Evolutionary conservation across 257 asterid species (phyloP), one percentile per base, ranked within the genome.

Genomic region (Petrea volubilis): DNA sequence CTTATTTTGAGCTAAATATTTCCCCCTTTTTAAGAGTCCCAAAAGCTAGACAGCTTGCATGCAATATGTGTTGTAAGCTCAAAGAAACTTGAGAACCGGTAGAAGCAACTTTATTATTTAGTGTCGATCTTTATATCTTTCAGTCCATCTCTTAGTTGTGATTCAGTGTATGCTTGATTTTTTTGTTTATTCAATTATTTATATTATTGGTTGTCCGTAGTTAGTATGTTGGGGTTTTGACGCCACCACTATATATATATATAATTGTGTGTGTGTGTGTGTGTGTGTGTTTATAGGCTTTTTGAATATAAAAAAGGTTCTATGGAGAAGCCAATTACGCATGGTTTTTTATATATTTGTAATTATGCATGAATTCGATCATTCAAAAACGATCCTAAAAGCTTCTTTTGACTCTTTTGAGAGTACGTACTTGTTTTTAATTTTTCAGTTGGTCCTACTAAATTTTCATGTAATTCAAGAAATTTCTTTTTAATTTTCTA

Each of bases 31-130:
- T 28, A 74, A 67, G 82, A 81, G 77, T 77, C 80, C 78, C 67
- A 60, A 77, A 81, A 74, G 80, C 44, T 66, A 74, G 80, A 77
- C 85, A 81, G 82, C 85, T 81, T 77, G 85, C 80, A 77, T 36
- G 79, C 81, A 80, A 43, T 68, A n/a, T n/a, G n/a, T n/a, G 78
- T 61, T 47, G 49, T 73, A 63, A 73, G 79, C 76, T 73, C 61
- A 58, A 27, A 64, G 2, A 58, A 68, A 74, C 60, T 31, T 60
- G 18, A 58, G 23, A 7, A 33, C 38, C 7, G n/a, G n/a, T n/a
- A n/a, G n/a, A n/a, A n/a, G n/a, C n/a, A n/a, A n/a, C n/a, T n/a
- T n/a, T n/a, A n/a, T n/a, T n/a, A n/a, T n/a, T n/a, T n/a, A n/a
- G n/a, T n/a, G n/a, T n/a, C n/a, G n/a, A n/a, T n/a, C n/a, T n/a